Conservation (phyloP, 352 stramenopile species). For the Globisporangium apiculatum region DNA sequence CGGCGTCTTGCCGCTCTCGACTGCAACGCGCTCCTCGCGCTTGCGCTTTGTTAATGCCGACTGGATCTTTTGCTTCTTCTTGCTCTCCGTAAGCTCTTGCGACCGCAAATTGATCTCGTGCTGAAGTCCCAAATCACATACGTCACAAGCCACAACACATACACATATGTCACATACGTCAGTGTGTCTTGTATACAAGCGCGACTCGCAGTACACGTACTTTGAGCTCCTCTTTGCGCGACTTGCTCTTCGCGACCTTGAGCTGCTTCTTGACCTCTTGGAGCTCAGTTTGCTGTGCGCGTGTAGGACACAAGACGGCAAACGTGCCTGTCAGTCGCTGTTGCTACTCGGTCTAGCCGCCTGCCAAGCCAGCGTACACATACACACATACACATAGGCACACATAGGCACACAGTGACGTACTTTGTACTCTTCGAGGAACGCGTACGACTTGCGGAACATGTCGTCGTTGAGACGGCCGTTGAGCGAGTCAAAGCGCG, state of each 20-base stretch:
- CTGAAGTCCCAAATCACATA: conserved; percentile 13
- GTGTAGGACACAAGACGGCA: no score
- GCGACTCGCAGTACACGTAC: conserved; percentile 18
- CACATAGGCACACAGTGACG: neutral
- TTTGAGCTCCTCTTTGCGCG: conserved; percentile 72
- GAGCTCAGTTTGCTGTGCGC: conserved; percentile 59
- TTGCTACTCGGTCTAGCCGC: no score
- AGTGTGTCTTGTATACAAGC: neutral
- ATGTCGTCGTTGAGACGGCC: conserved; percentile 87
- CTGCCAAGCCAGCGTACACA: neutral
- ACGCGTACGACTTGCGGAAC: conserved; percentile 85
- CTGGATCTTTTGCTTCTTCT: conserved; percentile 71
- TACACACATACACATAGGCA: neutral
- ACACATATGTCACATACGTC: neutral
- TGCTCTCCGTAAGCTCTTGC: conserved; percentile 66
- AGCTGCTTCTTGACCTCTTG: conserved; percentile 80
- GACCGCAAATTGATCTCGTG: conserved; percentile 61
- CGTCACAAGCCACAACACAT: neutral
- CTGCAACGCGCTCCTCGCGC: conserved; percentile 79
- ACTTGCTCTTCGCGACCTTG: conserved; percentile 54
- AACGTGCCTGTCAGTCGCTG: neutral
- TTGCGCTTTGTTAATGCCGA: conserved; percentile 73
- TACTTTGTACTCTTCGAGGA: conserved; percentile 86
- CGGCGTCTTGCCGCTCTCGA: conserved; percentile 85
- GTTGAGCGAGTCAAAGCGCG: conserved; percentile 80